A percentile compares a stretch with the other conserved stretches of the same genome.
Conservation (phyloP, 345 rosid genomes). For the Citrus unshiu region DNA sequence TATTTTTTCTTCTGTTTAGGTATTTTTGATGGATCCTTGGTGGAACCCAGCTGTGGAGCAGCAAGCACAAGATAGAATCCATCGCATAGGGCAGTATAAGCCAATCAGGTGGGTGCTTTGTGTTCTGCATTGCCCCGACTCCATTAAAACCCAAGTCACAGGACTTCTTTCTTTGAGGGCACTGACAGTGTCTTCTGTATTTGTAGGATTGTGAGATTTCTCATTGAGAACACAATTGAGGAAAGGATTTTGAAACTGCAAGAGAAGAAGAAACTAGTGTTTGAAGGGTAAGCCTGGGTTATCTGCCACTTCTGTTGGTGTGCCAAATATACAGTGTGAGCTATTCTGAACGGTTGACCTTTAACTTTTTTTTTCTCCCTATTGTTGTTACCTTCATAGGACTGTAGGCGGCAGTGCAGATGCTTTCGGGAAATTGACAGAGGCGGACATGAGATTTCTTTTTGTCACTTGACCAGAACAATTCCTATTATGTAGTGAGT, state of each 20-base stretch:
- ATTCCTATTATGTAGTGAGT: neutral
- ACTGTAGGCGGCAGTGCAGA: slow-evolving; percentile 87
- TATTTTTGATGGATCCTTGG: slow-evolving; percentile 99
- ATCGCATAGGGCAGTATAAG: slow-evolving; percentile 92
- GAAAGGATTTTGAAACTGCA: slow-evolving; percentile 93
- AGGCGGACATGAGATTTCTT: slow-evolving; percentile 68
- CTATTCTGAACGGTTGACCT: neutral
- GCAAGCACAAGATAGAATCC: slow-evolving; percentile 98
- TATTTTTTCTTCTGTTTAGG: slow-evolving; percentile 35
- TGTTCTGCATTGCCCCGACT: neutral
- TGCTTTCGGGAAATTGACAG: slow-evolving; percentile 81
- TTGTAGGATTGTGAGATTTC: slow-evolving; percentile 72
- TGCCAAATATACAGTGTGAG: neutral
- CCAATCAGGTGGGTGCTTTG: slow-evolving; percentile 69
- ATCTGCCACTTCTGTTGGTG: neutral
- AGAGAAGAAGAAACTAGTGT: slow-evolving; percentile 87
- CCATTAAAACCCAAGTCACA: neutral
- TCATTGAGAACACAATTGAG: slow-evolving; percentile 90
- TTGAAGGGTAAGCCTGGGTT: slow-evolving; percentile 73
- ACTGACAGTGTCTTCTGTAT: neutral
- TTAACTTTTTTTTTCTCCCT: neutral
- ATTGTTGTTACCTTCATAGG: slow-evolving; percentile 27
- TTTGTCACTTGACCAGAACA: slow-evolving; percentile 37
- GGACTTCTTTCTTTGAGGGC: slow-evolving; percentile 2
- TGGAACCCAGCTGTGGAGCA: slow-evolving; percentile 99